Conservation (phyloP, 164 flowering plant species). For the Platanus orientalis region DNA sequence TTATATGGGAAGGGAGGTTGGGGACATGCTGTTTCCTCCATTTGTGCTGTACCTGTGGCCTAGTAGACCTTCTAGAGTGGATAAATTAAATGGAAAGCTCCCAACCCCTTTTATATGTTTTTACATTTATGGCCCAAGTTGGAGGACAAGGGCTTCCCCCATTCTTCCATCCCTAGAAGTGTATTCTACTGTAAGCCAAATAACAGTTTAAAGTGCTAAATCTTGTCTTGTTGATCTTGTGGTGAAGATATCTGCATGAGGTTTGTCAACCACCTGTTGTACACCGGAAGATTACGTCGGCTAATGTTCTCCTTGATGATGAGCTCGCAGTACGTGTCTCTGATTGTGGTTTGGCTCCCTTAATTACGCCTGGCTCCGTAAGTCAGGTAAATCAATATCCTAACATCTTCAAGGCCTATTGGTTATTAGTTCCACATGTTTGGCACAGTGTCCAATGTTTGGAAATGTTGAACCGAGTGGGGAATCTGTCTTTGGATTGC, state of each 20-base stretch:
- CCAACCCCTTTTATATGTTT: neutral
- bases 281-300: constrained; percentile 71
- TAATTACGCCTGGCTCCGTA: constrained; percentile 36
- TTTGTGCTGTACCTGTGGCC: neutral
- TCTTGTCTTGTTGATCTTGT: constrained; percentile 6
- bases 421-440: neutral
- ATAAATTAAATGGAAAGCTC: neutral
- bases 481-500: neutral
- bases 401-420: neutral
- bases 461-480: neutral
- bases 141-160: constrained; percentile 1
- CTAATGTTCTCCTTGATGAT: constrained; percentile 72
- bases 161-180: neutral
- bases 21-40: neutral
- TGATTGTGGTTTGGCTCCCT: constrained; percentile 73
- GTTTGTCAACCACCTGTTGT: constrained; percentile 62
- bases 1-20: neutral
- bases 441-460: neutral
- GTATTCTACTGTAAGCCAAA: neutral
- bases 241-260: constrained; percentile 73
- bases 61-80: neutral
- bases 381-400: constrained; percentile 42
- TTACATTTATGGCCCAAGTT: neutral
- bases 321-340: constrained; percentile 49
- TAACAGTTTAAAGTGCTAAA: neutral